These are phyloP conservation scores for Zymoseptoria ardabiliae DNA, from an alignment of 2,329 filamentous ascomycete species.

Conservation along the genomic window DNA sequence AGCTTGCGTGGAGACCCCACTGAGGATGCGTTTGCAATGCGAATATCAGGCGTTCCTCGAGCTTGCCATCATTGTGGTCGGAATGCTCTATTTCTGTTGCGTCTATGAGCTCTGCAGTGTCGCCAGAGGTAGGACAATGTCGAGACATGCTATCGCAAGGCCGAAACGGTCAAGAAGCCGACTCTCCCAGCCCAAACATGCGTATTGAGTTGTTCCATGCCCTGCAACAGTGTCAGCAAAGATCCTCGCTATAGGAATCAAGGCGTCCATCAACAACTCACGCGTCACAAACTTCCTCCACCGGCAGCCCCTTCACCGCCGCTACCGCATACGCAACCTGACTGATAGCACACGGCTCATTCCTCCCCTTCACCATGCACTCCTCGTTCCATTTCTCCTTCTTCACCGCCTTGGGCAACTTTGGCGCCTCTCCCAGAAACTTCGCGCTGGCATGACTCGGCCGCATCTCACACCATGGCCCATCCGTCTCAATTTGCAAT, in stretches of 20 bases:
- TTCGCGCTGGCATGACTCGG: slow-evolving; percentile 79
- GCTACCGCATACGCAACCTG: slow-evolving; percentile 85
- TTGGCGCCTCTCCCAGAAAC: slow-evolving; percentile 56
- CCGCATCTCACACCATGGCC: slow-evolving; percentile 93
- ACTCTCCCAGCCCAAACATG: slow-evolving; percentile 66
- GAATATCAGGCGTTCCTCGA: not conserved
- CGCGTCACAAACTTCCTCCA: slow-evolving; percentile 79
- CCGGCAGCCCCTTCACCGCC: slow-evolving; percentile 67
- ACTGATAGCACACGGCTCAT: slow-evolving; percentile 83
- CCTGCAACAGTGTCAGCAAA: slow-evolving; percentile 29
- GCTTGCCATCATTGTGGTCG: not conserved
- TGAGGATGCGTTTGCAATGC: not conserved
- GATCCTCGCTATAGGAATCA: too few species aligned
- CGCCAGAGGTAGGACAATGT: not conserved
- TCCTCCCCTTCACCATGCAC: slow-evolving; percentile 86
- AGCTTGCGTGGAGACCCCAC: too few species aligned
- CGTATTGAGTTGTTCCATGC: slow-evolving; percentile 74
- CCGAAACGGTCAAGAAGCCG: not conserved
- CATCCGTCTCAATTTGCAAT: slow-evolving; percentile 93
- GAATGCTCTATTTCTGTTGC: not conserved
- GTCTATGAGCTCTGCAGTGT: not conserved
- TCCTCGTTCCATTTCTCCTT: slow-evolving; percentile 92
- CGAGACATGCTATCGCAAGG: not conserved
- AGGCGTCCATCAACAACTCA: slow-evolving; percentile 40
- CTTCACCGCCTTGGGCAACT: slow-evolving; percentile 76